These are phyloP conservation scores for Zoysia matrella DNA, from an alignment of 202 grass and related monocot species.

Conservation along the genomic window DNA sequence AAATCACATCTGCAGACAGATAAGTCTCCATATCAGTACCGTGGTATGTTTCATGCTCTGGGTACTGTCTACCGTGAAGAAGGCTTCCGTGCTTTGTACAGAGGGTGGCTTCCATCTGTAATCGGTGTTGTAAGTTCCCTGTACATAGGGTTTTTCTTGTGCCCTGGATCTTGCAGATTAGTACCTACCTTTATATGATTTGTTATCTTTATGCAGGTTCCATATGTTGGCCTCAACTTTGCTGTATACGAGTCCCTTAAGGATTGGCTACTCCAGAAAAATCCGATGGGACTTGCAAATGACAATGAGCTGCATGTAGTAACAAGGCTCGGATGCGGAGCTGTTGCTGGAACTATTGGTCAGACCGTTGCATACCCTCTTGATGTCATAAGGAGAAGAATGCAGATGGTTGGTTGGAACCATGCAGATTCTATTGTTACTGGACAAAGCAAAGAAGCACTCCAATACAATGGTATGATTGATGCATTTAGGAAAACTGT, in stretches of 20 bases:
- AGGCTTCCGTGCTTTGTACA: conserved; percentile 97
- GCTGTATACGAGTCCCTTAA: conserved; percentile 94
- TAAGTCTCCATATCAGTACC: conserved; percentile 93
- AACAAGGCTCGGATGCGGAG: conserved; percentile 88
- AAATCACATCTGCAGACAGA: conserved; percentile 66
- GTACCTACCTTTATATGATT: conserved; percentile 38
- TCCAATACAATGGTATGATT: conserved; percentile 91
- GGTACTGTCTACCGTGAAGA: conserved; percentile 97
- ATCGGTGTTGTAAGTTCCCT: conserved; percentile 95
- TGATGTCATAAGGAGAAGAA: conserved; percentile 93
- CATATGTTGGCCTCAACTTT: conserved; percentile 98
- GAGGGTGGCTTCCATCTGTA: conserved; percentile 98
- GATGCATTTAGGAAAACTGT: conserved; percentile 97
- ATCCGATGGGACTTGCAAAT: conserved; percentile 68
- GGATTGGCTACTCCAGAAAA: conserved; percentile 77
- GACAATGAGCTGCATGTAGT: conserved; percentile 73
- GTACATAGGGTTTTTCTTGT: neutral
- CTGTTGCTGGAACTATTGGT: conserved; percentile 84
- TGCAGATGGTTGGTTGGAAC: conserved; percentile 99
- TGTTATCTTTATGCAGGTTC: conserved; percentile 62
- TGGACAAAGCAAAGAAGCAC: conserved; percentile 61
- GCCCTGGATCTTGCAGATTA: neutral
- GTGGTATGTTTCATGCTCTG: conserved; percentile 98
- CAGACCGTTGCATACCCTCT: conserved; percentile 99
- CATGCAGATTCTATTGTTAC: conserved; percentile 83